These are phyloP conservation scores for Neurospora sp. DNA, from an alignment of 495 filamentous ascomycete genomes.

Conservation along the genomic window DNA sequence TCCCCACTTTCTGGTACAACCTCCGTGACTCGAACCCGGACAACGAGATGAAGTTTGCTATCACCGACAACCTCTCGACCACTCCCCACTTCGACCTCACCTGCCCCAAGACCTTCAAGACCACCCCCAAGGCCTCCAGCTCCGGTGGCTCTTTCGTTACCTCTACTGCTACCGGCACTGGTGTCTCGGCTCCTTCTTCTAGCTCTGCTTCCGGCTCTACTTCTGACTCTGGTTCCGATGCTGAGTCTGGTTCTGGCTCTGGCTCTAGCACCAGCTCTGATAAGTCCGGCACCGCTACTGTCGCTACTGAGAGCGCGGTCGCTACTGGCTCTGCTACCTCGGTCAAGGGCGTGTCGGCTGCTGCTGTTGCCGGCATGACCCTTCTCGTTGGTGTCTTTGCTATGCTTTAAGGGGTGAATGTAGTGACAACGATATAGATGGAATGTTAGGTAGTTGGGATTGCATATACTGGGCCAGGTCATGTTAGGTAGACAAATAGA, in stretches of 20 bases:
- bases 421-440: not conserved
- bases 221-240: slow-evolving; percentile 2
- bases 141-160: not conserved
- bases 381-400: slow-evolving; percentile 16
- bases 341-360: slow-evolving; percentile 8
- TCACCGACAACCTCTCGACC: slow-evolving; percentile 40
- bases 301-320: not conserved
- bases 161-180: slow-evolving; percentile 13
- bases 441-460: not conserved
- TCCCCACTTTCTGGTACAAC: slow-evolving; percentile 57
- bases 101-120: slow-evolving; percentile 36
- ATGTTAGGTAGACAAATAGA: not conserved
- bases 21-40: slow-evolving; percentile 36
- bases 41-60: slow-evolving; percentile 34
- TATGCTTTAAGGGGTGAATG: slow-evolving; percentile 8
- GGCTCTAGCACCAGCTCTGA: slow-evolving; percentile 4
- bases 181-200: slow-evolving; percentile 5
- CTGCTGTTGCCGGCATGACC: slow-evolving; percentile 8
- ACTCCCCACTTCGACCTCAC: slow-evolving; percentile 49
- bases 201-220: not conserved
- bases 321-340: slow-evolving; percentile 2
- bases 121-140: slow-evolving; percentile 8
- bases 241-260: slow-evolving; percentile 3
- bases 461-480: not conserved
- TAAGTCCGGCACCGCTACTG: slow-evolving; percentile 1